Evolutionary conservation across 2,329 filamentous ascomycete species (phyloP).

Genomic region (Colletotrichum sublineola): DNA sequence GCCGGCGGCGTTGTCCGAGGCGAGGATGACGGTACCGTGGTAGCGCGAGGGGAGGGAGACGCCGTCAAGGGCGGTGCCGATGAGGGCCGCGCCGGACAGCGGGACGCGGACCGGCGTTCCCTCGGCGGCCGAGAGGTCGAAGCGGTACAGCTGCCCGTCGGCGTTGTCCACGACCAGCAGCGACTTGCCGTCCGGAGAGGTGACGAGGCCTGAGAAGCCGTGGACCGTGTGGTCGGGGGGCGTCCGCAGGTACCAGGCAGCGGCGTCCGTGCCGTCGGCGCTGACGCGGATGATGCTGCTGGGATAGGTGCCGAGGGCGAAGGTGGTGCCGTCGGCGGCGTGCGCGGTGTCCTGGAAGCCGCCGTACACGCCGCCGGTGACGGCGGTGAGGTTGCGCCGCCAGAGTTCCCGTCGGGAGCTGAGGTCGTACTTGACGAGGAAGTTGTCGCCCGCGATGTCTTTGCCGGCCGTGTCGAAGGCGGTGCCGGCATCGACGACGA

Average conservation of each 20-base stretch:
- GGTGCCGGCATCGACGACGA: conserved; percentile 52
- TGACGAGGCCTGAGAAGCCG: conserved; percentile 36
- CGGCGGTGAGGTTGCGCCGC: conserved; percentile 50
- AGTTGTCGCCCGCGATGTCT: conserved; percentile 54
- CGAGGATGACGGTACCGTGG: conserved; percentile 51
- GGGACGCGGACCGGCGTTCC: conserved; percentile 13
- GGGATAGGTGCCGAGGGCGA: conserved; percentile 54
- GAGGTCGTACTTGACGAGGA: conserved; percentile 53
- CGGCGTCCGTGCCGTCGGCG: conserved; percentile 46
- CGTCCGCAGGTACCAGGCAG: conserved; percentile 51
- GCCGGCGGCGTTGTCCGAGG: conserved; percentile 49
- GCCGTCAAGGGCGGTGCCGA: conserved; percentile 45
- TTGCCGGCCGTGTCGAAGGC: conserved; percentile 53
- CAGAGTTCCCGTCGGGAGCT: conserved; percentile 47
- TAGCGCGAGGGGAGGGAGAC: conserved; percentile 53
- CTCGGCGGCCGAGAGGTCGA: conserved; percentile 47
- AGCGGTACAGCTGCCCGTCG: conserved; percentile 52
- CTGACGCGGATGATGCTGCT: conserved; percentile 53
- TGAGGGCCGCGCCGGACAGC: conserved; percentile 15
- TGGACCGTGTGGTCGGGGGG: conserved; percentile 47
- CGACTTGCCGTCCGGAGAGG: conserved; percentile 33
- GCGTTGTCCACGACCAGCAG: conserved; percentile 51
- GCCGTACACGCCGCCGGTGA: conserved; percentile 49
- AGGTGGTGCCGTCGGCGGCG: conserved; percentile 52
- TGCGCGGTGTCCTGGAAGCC: conserved; percentile 57